Evolutionary conservation across 2,329 filamentous ascomycete species (phyloP).

Genomic region (Cytospora leucostoma): DNA sequence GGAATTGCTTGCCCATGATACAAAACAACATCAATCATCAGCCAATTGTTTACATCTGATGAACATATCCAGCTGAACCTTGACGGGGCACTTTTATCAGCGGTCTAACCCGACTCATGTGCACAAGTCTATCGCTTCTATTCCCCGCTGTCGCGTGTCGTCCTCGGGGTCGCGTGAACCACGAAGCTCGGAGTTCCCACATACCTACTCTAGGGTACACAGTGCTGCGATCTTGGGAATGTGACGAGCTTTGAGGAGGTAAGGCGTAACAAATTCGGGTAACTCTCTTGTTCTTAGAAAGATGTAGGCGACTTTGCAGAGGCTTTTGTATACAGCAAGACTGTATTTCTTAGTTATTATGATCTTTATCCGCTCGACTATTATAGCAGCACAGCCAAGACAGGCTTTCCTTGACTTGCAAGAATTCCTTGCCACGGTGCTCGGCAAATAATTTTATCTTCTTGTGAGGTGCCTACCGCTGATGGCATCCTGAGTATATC

Average conservation of each 20-base stretch:
- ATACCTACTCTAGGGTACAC: too few species aligned
- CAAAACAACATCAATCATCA: background rate
- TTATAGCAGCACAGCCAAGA: slow-evolving; percentile 1
- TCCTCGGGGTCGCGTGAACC: background rate
- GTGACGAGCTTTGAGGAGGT: too few species aligned
- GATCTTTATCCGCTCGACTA: too few species aligned
- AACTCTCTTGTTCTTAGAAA: too few species aligned
- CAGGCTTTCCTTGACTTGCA: background rate
- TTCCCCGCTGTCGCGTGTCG: background rate
- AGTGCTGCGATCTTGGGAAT: too few species aligned
- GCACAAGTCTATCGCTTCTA: background rate
- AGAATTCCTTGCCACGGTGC: background rate
- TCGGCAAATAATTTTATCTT: too few species aligned
- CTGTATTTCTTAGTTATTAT: too few species aligned
- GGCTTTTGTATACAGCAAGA: too few species aligned
- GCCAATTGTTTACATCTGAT: background rate
- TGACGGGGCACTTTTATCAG: background rate
- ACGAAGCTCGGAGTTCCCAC: background rate
- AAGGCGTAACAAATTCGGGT: slow-evolving; percentile 1
- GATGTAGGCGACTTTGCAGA: too few species aligned
- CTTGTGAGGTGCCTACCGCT: background rate
- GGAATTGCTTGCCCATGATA: too few species aligned
- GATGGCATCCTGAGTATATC: background rate
- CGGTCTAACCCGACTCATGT: background rate
- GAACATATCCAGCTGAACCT: background rate